Percentiles rank a stretch among this genome's conserved stretches.
phyloP scores from a whole-genome alignment of 2,329 filamentous ascomycete species.

The Paramyrothecium sp. region DNA sequence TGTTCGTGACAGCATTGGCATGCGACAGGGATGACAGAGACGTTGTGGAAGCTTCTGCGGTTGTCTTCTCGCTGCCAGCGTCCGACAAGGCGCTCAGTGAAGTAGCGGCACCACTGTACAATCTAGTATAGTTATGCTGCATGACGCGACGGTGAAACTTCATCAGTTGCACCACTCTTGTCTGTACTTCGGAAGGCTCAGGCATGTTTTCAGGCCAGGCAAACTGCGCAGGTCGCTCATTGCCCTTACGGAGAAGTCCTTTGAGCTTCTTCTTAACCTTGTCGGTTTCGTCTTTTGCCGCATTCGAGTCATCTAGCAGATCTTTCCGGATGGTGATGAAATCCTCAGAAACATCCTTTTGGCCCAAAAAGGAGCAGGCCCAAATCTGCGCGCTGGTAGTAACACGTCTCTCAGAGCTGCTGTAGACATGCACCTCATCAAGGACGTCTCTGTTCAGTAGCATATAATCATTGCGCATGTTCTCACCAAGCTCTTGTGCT shows the following conservation, averaged over 20 bases:
- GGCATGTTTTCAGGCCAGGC: conserved; percentile 97
- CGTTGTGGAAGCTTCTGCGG: conserved; percentile 37
- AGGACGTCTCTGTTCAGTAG: conserved; percentile 90
- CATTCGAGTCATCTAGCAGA: conserved; percentile 93
- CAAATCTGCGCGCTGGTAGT: conserved; percentile 97
- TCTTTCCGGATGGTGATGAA: conserved; percentile 92
- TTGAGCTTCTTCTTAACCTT: conserved; percentile 99
- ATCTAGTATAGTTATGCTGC: conserved; percentile 86
- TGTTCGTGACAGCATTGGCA: conserved; percentile 61
- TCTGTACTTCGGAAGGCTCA: conserved; percentile 90
- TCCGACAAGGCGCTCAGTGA: conserved; percentile 59
- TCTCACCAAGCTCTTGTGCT: conserved; percentile 89
- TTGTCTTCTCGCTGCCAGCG: conserved; percentile 44
- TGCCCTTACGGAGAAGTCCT: conserved; percentile 85
- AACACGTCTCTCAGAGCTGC: conserved; percentile 90
- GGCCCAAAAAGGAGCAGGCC: conserved; percentile 82
- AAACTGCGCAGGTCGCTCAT: conserved; percentile 90
- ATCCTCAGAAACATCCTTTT: conserved; percentile 80
- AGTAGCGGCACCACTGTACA: conserved; percentile 66
- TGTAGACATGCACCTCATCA: conserved; percentile 91
- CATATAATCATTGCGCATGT: conserved; percentile 92
- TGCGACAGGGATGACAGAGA: conserved; percentile 55
- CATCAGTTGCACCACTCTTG: conserved; percentile 91
- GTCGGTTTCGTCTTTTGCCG: conserved; percentile 98
- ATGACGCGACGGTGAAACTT: conserved; percentile 95